phyloP scores from a whole-genome alignment of 2,329 filamentous ascomycete genomes.

The Xylaria sp. region DNA sequence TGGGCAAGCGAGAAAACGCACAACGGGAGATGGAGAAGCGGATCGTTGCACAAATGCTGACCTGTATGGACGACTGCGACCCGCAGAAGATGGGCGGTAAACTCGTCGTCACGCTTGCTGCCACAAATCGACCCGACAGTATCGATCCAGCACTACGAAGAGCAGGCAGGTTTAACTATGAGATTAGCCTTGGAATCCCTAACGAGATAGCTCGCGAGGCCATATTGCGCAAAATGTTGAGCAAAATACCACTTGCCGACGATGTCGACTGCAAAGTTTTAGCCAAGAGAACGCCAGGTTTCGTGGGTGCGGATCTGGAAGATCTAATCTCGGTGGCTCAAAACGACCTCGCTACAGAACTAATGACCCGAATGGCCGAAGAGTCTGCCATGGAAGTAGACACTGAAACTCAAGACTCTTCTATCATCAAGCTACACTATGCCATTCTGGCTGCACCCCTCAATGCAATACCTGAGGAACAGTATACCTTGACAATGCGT shows the following conservation, averaged over 20 bases:
- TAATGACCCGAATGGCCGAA: constrained; percentile 47
- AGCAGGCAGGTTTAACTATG: constrained; percentile 81
- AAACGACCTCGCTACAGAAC: constrained; percentile 49
- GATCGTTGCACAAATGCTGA: constrained; percentile 83
- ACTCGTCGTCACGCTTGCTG: constrained; percentile 88
- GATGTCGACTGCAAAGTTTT: constrained; percentile 80
- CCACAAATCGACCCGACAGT: constrained; percentile 88
- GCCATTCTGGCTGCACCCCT: constrained; percentile 41
- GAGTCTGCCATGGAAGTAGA: constrained; percentile 43
- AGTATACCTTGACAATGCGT: constrained; percentile 57
- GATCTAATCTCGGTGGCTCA: constrained; percentile 64
- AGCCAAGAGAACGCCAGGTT: constrained; percentile 88
- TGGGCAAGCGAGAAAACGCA: constrained; percentile 83
- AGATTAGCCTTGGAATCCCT: constrained; percentile 88
- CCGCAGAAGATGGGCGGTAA: constrained; percentile 75
- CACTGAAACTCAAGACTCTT: constrained; percentile 28
- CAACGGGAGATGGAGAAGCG: constrained; percentile 91
- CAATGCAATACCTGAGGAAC: constrained; percentile 40
- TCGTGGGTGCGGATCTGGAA: constrained; percentile 89
- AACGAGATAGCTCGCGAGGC: constrained; percentile 80
- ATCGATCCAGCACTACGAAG: constrained; percentile 81
- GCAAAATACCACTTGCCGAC: constrained; percentile 70
- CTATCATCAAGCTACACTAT: constrained; percentile 38
- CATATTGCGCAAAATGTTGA: constrained; percentile 80
- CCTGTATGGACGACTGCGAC: constrained; percentile 86